These are phyloP conservation scores for Novymonas esmeraldas DNA, from an alignment of 208 protist genomes.

Conservation along the genomic window DNA sequence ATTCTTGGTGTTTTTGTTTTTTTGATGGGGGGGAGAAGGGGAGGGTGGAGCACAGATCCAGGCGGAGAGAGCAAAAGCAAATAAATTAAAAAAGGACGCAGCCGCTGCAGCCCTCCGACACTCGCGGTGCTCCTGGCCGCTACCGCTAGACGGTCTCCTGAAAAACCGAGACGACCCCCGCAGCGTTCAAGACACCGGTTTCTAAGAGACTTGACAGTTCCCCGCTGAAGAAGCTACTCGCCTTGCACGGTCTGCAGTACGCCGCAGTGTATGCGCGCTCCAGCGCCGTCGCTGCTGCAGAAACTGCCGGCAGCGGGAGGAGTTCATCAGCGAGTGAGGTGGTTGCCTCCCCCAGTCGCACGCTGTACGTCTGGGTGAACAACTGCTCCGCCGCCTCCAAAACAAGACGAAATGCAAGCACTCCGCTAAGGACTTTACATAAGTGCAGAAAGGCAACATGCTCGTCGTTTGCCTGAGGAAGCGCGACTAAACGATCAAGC, in stretches of 20 bases:
- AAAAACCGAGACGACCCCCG: constrained; percentile 29
- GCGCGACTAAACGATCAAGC: constrained; percentile 2
- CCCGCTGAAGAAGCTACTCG: constrained; percentile 23
- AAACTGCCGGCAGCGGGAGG: constrained; percentile 18
- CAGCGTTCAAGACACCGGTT: constrained; percentile 27
- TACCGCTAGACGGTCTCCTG: no score
- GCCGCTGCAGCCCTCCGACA: no score
- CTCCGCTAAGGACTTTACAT: constrained; percentile 33
- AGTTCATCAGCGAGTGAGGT: constrained; percentile 14
- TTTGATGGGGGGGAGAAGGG: no score
- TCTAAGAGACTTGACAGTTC: constrained; percentile 32
- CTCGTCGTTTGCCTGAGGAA: background rate
- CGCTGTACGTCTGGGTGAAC: constrained; percentile 31
- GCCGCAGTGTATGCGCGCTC: background rate
- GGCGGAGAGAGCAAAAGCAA: no score
- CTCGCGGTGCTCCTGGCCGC: no score
- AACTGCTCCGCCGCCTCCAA: constrained; percentile 56
- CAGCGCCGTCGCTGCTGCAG: constrained; percentile 5
- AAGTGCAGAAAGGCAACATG: constrained; percentile 15
- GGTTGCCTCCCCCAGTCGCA: constrained; percentile 11
- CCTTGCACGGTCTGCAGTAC: constrained; percentile 8
- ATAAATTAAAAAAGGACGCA: no score
- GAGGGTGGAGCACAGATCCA: no score
- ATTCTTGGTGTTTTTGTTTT: no score
- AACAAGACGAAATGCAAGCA: constrained; percentile 47